Evolutionary conservation across 805 yeast species (phyloP).

Genomic region (Ogataea chonburiensis): DNA sequence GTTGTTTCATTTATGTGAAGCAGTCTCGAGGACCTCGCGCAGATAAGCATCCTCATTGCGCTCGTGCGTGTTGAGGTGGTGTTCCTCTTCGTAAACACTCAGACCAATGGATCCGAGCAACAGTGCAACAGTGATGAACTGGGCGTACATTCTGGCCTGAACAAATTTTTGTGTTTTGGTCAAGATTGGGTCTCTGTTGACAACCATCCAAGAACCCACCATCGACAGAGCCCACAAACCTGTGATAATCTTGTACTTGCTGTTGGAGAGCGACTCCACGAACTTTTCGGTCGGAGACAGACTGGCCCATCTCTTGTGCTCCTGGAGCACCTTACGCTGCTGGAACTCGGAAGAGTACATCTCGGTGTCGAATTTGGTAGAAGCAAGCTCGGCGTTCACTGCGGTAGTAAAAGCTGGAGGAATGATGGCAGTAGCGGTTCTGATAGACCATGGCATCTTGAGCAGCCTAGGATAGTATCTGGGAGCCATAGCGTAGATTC

Average conservation of each 20-base stretch:
- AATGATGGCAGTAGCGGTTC: conserved; percentile 62
- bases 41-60: conserved; percentile 40
- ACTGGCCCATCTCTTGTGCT: conserved; percentile 50
- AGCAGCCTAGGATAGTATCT: conserved; percentile 43
- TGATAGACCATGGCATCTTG: conserved; percentile 52
- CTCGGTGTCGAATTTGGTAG: conserved; percentile 60
- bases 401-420: conserved; percentile 66
- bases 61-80: conserved; percentile 39
- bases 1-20: conserved; percentile 4
- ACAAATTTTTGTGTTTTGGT: conserved; percentile 77
- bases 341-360: conserved; percentile 52
- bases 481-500: conserved; percentile 51
- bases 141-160: conserved; percentile 90
- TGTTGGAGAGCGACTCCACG: conserved; percentile 46
- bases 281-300: conserved; percentile 49
- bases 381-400: conserved; percentile 69
- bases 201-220: conserved; percentile 74
- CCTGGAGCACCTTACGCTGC: conserved; percentile 43
- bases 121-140: conserved; percentile 71
- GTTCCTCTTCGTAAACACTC: conserved; percentile 61
- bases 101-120: conserved; percentile 67
- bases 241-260: conserved; percentile 67
- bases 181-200: conserved; percentile 73
- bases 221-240: conserved; percentile 79
- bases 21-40: conserved; percentile 39